Conservation (phyloP, 2,329 filamentous ascomycete species). For the Penicillium nordicum region DNA sequence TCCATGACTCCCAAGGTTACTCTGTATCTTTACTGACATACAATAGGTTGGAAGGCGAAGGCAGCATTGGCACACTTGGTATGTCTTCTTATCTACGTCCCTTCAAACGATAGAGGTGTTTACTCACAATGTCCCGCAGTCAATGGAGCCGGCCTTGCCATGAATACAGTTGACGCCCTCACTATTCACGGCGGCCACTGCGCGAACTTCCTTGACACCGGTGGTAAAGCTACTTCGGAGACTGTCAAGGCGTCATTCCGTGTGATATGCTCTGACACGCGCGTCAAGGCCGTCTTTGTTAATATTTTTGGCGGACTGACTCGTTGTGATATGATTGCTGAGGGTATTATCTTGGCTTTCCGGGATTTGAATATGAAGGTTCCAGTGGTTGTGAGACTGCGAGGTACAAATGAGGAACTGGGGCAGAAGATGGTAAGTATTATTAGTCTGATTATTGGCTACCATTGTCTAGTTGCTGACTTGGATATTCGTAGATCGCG, state of each 20-base stretch:
- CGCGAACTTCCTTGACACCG: conserved; percentile 85
- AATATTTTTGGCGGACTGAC: conserved; percentile 71
- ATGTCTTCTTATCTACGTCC: conserved; percentile 7
- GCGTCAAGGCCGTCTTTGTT: conserved; percentile 70
- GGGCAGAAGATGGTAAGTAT: conserved; percentile 60
- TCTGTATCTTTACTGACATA: neutral
- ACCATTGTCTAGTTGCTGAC: conserved; percentile 8
- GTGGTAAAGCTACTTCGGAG: conserved; percentile 78
- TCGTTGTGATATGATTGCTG: conserved; percentile 76
- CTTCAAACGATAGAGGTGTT: neutral
- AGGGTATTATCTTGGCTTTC: conserved; percentile 70
- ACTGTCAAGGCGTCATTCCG: conserved; percentile 76
- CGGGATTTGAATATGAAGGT: conserved; percentile 62
- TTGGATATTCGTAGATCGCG: conserved; percentile 48
- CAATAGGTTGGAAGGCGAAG: conserved; percentile 46
- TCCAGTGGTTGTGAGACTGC: conserved; percentile 72
- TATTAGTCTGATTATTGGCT: conserved; percentile 3
- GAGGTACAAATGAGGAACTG: conserved; percentile 69
- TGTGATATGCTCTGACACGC: conserved; percentile 66
- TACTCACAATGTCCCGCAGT: conserved; percentile 44
- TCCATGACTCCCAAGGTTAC: neutral
- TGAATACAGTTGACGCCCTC: conserved; percentile 86
- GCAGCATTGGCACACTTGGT: conserved; percentile 70
- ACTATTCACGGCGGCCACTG: conserved; percentile 63
- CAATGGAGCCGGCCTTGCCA: conserved; percentile 83